Conservation (phyloP, 2,329 filamentous ascomycete species). For the Elsinoe arachidis region DNA sequence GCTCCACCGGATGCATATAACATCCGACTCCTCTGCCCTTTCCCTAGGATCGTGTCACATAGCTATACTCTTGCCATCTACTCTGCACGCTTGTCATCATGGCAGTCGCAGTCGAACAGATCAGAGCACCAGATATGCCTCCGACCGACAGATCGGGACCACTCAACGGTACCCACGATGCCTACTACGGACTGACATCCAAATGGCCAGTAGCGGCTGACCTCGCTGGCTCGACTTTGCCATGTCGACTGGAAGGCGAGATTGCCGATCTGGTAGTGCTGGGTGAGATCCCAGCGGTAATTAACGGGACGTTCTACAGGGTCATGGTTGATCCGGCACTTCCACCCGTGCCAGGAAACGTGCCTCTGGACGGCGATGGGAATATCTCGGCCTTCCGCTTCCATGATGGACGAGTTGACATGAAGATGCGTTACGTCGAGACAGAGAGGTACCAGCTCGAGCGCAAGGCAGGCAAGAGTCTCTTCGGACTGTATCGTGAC, state of each 20-base stretch:
- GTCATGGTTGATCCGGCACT: conserved; percentile 47
- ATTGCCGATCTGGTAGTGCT: conserved; percentile 25
- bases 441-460: conserved; percentile 36
- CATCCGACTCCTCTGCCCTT: too few species aligned
- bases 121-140: not conserved
- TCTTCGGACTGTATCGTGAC: conserved; percentile 52
- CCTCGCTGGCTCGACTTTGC: conserved; percentile 15
- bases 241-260: conserved; percentile 35
- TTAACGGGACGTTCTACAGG: conserved; percentile 32
- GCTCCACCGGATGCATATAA: too few species aligned
- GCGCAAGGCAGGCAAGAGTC: conserved; percentile 28
- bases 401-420: conserved; percentile 34
- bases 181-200: conserved; percentile 4
- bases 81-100: too few species aligned
- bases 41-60: too few species aligned
- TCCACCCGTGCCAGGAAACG: conserved; percentile 48
- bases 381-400: conserved; percentile 36
- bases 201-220: conserved; percentile 4
- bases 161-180: not conserved
- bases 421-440: conserved; percentile 36
- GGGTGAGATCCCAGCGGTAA: conserved; percentile 26
- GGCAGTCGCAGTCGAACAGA: not conserved
- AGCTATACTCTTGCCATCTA: too few species aligned
- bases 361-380: conserved; percentile 40
- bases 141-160: conserved; percentile 1